phyloP scores from a whole-genome alignment of 768 basidiomycete genomes.

The Agaricus bisporus region DNA sequence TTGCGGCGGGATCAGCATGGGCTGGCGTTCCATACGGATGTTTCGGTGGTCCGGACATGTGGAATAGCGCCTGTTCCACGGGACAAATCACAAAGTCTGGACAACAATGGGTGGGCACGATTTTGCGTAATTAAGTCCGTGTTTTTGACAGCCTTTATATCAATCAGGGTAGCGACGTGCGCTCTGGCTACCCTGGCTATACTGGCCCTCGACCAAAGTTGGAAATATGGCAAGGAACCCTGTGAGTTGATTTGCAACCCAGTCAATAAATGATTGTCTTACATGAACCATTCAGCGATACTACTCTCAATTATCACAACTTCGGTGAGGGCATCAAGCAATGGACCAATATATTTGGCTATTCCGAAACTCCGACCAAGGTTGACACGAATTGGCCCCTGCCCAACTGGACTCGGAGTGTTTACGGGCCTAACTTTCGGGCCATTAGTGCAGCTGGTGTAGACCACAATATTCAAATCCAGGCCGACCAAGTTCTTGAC shows the following conservation, averaged over 20 bases:
- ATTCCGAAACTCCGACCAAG: conserved; percentile 32
- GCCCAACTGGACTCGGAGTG: conserved; percentile 39
- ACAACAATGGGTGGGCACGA: conserved; percentile 38
- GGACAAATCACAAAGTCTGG: conserved; percentile 38
- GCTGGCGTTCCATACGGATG: conserved; percentile 52
- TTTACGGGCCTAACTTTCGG: conserved; percentile 44
- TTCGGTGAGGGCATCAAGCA: conserved; percentile 46
- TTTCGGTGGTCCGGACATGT: conserved; percentile 41
- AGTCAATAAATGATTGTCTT: neutral
- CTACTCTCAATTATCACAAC: conserved; percentile 43
- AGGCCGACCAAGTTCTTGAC: conserved; percentile 37
- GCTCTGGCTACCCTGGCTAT: conserved; percentile 44
- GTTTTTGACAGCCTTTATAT: neutral
- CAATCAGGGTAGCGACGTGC: conserved; percentile 37
- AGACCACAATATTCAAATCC: conserved; percentile 47
- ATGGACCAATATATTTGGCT: conserved; percentile 51
- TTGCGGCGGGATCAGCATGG: conserved; percentile 40
- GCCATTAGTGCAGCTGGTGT: conserved; percentile 42
- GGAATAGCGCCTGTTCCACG: conserved; percentile 41
- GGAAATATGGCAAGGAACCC: conserved; percentile 51
- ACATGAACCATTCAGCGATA: conserved; percentile 30
- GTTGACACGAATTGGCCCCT: conserved; percentile 35
- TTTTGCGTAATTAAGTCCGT: neutral
- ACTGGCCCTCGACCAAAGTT: conserved; percentile 44
- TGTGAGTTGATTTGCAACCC: conserved; percentile 15